These are phyloP conservation scores for Sphaerosporella brunnea DNA, from an alignment of 495 filamentous ascomycete genomes.

Conservation along the genomic window DNA sequence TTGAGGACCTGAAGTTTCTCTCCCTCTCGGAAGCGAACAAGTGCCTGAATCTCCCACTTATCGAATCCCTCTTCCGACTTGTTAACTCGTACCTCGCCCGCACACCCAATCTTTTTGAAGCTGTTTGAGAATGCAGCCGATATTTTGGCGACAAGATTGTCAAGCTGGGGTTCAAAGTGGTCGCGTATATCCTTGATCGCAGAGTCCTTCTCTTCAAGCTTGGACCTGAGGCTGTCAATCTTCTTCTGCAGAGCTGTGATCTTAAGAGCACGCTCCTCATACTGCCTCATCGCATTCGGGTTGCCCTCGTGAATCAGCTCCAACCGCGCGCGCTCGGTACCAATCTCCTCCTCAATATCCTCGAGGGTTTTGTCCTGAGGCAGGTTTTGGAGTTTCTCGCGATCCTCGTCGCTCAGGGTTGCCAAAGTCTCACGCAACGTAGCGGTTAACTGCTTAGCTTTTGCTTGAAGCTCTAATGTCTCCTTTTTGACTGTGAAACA, in stretches of 20 bases:
- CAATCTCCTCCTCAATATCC: slow-evolving; percentile 54
- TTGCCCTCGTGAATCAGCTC: slow-evolving; percentile 67
- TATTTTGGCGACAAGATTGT: slow-evolving; percentile 59
- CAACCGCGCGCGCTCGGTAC: slow-evolving; percentile 52
- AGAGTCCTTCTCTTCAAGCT: slow-evolving; percentile 27
- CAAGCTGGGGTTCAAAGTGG: slow-evolving; percentile 70
- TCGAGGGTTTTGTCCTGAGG: slow-evolving; percentile 37
- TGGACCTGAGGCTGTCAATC: slow-evolving; percentile 27
- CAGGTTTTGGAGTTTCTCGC: slow-evolving; percentile 15
- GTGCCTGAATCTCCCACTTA: slow-evolving; percentile 81
- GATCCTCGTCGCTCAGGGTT: not conserved
- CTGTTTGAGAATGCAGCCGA: slow-evolving; percentile 77
- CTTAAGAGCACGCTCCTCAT: slow-evolving; percentile 45
- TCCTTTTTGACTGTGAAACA: too few relatives aligned
- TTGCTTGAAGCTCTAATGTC: slow-evolving; percentile 1
- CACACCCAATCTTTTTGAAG: slow-evolving; percentile 84
- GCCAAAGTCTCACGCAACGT: not conserved
- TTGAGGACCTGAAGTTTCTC: slow-evolving; percentile 71
- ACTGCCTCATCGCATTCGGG: slow-evolving; percentile 57
- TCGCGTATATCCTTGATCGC: slow-evolving; percentile 41
- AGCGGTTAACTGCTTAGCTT: not conserved
- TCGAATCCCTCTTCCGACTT: slow-evolving; percentile 77
- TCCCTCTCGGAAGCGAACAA: slow-evolving; percentile 79
- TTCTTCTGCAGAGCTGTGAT: slow-evolving; percentile 35
- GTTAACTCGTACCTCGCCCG: slow-evolving; percentile 69